Evolutionary conservation across 108 stramenopile species (phyloP).

Genomic region (Ochromonas danica): DNA sequence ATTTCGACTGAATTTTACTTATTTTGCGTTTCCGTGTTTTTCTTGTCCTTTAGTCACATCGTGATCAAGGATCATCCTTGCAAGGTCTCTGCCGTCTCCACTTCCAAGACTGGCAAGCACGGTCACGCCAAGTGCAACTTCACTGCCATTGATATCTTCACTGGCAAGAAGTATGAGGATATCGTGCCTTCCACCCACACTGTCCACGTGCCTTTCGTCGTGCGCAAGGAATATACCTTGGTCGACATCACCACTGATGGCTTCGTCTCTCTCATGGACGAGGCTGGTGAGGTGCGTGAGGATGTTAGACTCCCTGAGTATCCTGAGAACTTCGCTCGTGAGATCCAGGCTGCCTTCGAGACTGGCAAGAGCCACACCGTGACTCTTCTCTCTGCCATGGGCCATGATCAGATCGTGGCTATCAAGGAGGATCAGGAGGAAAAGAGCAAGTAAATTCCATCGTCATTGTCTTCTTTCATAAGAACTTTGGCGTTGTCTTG

Average conservation of each 20-base stretch:
- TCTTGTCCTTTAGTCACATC: conserved; percentile 44
- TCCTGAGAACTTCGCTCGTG: conserved; percentile 82
- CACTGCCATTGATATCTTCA: conserved; percentile 96
- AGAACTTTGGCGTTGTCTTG: no score
- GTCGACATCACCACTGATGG: conserved; percentile 93
- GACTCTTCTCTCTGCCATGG: conserved; percentile 57
- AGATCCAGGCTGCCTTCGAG: conserved; percentile 86
- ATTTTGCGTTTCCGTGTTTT: neutral
- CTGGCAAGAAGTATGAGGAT: conserved; percentile 97
- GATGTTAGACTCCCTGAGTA: conserved; percentile 87
- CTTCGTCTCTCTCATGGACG: conserved; percentile 93
- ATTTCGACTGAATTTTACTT: no score
- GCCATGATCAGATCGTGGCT: conserved; percentile 54
- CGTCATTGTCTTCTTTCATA: neutral
- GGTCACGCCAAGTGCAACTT: conserved; percentile 99
- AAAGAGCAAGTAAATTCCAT: neutral
- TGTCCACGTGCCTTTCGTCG: conserved; percentile 93
- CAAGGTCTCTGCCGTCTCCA: conserved; percentile 63
- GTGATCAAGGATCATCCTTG: conserved; percentile 91
- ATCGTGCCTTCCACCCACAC: conserved; percentile 97
- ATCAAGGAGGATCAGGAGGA: conserved; percentile 30
- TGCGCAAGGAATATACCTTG: conserved; percentile 89
- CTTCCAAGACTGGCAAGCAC: conserved; percentile 93
- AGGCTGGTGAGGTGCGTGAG: conserved; percentile 93
- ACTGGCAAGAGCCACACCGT: conserved; percentile 66